phyloP scores from a whole-genome alignment of 495 filamentous ascomycete genomes.

The Aspergillus nanangensis region DNA sequence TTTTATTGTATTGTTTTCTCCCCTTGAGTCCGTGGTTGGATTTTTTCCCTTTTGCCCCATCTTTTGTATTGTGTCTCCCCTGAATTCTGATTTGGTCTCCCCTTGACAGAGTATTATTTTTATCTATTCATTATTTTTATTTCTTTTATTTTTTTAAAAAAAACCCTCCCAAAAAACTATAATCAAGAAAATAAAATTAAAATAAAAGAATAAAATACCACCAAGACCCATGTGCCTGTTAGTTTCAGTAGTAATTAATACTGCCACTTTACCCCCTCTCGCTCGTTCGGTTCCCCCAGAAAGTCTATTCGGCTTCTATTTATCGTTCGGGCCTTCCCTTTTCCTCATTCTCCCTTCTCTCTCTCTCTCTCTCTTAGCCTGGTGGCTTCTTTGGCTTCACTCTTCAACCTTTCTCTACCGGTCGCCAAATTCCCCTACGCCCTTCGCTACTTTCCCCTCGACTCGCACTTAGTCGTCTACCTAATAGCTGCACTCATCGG shows the following conservation, averaged over 20 bases:
- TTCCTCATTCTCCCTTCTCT: conserved; percentile 1
- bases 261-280: conserved; percentile 12
- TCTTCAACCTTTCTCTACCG: no score
- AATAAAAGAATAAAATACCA: conserved; percentile 2
- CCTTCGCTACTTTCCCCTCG: background rate
- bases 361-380: background rate
- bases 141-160: no score
- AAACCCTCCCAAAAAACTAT: background rate
- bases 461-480: background rate
- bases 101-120: conserved; percentile 1
- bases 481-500: no score
- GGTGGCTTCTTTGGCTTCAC: no score
- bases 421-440: no score
- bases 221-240: conserved; percentile 6
- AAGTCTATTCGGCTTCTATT: conserved; percentile 19
- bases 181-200: conserved; percentile 2
- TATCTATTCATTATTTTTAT: no score
- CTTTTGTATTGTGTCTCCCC: background rate
- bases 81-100: conserved; percentile 1
- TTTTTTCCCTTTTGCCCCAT: background rate
- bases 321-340: conserved; percentile 15
- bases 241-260: no score
- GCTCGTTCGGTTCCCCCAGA: conserved; percentile 9
- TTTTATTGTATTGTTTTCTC: background rate
- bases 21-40: background rate